Evolutionary conservation across 768 basidiomycete species (phyloP).

Genomic region (Pleurotus giganteus): DNA sequence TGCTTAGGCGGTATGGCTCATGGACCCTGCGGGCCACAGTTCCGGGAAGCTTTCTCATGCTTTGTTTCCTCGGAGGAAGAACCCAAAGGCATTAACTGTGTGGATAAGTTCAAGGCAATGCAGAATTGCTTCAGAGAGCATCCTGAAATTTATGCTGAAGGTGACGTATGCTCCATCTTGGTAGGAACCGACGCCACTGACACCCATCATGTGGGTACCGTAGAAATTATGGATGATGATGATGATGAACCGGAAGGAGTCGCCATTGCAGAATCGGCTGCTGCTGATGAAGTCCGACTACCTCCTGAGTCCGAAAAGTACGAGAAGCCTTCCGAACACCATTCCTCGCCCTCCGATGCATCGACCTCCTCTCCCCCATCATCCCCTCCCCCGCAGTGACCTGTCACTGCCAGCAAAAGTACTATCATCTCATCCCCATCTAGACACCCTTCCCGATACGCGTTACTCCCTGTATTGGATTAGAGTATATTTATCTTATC

Average conservation of each 20-base stretch:
- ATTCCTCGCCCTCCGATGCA: background rate
- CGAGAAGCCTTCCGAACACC: background rate
- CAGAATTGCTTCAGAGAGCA: slow-evolving; percentile 96
- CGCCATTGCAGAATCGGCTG: slow-evolving; percentile 4
- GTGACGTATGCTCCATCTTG: too few species aligned
- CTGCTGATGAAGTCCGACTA: slow-evolving; percentile 12
- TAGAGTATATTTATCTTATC: slow-evolving; percentile 9
- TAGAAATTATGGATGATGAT: slow-evolving; percentile 71
- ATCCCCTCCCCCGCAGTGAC: background rate
- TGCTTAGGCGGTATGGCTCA: slow-evolving; percentile 99
- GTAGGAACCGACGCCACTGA: too few species aligned
- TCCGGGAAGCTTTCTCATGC: slow-evolving; percentile 95
- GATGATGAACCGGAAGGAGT: slow-evolving; percentile 43
- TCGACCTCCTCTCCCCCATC: background rate
- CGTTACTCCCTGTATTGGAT: background rate
- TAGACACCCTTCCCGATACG: background rate
- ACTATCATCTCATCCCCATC: slow-evolving; percentile 1
- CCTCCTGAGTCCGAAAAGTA: slow-evolving; percentile 8
- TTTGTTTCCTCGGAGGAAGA: slow-evolving; percentile 93
- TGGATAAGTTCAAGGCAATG: slow-evolving; percentile 97
- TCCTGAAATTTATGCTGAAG: slow-evolving; percentile 94
- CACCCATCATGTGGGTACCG: background rate
- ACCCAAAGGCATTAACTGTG: slow-evolving; percentile 96
- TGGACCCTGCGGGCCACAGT: slow-evolving; percentile 91
- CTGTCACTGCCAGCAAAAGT: background rate